Conservation (phyloP, 148 eudicot species). For the Silene uniflora region DNA sequence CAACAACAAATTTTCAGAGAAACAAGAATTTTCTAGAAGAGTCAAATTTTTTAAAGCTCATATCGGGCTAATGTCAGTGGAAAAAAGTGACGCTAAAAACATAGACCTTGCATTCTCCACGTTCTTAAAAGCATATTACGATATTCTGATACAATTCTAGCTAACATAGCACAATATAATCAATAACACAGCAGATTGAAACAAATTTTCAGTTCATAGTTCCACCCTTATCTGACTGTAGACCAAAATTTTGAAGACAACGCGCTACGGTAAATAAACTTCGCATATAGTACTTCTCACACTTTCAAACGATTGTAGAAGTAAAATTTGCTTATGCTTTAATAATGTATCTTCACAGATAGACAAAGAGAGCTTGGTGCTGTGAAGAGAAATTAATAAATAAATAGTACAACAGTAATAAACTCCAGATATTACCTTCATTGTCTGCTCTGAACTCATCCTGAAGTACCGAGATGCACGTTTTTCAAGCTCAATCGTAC, state of each 20-base stretch:
- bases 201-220: not conserved
- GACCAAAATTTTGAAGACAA: not conserved
- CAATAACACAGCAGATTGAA: not conserved
- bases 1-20: too few relatives aligned
- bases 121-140: too few relatives aligned
- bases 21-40: not conserved
- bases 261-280: not conserved
- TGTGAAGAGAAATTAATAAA: not conserved
- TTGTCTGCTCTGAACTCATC: constrained; percentile 88
- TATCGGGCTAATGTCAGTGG: not conserved
- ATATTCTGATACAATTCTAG: not conserved
- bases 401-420: constrained; percentile 7
- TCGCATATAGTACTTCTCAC: not conserved
- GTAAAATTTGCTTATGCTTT: not conserved
- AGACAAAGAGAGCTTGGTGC: not conserved
- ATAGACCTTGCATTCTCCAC: not conserved
- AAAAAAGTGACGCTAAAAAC: not conserved
- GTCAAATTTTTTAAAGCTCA: not conserved
- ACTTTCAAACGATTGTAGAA: not conserved
- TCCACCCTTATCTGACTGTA: not conserved
- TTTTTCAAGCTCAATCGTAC: constrained; percentile 96
- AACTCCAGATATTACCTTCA: constrained; percentile 59
- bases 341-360: not conserved
- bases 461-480: constrained; percentile 94
- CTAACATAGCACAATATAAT: not conserved